Base-by-base conservation (phyloP, 257 asterid genomes). In the Gardenia jasminoides region DNA sequence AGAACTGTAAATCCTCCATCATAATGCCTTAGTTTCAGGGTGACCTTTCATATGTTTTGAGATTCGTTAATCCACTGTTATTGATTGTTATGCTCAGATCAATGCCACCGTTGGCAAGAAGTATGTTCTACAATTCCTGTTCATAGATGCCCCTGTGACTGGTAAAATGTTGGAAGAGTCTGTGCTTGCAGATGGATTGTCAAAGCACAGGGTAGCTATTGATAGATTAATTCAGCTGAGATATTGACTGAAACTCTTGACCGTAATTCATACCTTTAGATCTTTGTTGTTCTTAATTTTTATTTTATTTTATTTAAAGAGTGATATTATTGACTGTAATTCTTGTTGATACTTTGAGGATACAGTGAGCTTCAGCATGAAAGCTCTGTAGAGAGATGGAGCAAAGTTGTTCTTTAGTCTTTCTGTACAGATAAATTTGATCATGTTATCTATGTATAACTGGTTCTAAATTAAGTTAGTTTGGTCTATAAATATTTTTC, bases 71-170 rank as follows among this genome's bases (percentile, higher is more conserved):
- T 43, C 50, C 10, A 24, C 19, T 13, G 67, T 79, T 56, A 44
- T 47, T 59, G 54, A 52, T 76, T 75, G 44, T 59, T 77, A 24
- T 75, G 72, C 41, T 75, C 86, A 95, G 97, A 88, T 96, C 97
- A 17, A 81, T 96, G 94, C 96, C 97, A 76, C 97, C 99, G 74
- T 77, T 96, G 86, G 97, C 97, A 17, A 96, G 93, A 96, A 91
- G 85, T 96, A 96, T 76, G 97, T 92, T 76, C 83, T 96, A 79
- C 96, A 91, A 72, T 83, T 93, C 79, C 76, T 93, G 75, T 93
- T 86, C 85, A 86, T 96, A 74, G 97, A 93, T 67, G 89, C 81
- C 33, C 87, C 93, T 24, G 91, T 93, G 67, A 58, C 92, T 24
- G 91, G 93, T 1, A 92, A 89, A 86, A 85, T 85, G 83, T 82